Base-by-base conservation (phyloP, 108 stramenopile genomes). In the Skeletonema marinoi region DNA sequence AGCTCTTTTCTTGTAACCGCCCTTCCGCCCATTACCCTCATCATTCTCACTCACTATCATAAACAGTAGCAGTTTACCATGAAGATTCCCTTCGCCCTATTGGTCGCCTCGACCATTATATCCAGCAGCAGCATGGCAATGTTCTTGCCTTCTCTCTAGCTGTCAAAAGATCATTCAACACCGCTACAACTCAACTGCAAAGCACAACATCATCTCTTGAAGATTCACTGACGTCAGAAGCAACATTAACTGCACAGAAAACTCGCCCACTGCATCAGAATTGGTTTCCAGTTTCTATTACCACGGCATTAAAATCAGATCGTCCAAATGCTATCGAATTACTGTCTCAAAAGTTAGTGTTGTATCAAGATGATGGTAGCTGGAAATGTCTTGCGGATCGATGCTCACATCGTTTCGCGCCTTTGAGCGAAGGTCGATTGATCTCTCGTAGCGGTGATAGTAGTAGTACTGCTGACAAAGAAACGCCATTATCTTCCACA, bases 391-490 rank as follows among this genome's bases (percentile, higher is more conserved):
- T 77, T 16, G 71, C 71, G 2, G 76, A 77, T 62, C 70, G 42
- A 33, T 77, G 76, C 62, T 33, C 54, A 10, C 76, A 77, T 65
- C 70, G 76, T 19, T 77, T 77, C 31, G 76, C 71, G 0, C 76
- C 76, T 1, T 35, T 77, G 21, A 71, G 70, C 14, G 76, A 77
- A 35, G 76, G 76, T 63, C 51, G 76, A 64, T 33, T 77, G 25
- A 31, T 77, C 1, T 17, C 54, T 56, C 54, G 25, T 0, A 56
- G 7, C 8, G 17, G 50, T 4, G 50, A 4, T 19, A n/a, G 12
- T 19, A 6, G 50, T 51, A n/a, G 4, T 29, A 56, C 21, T 56
- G 54, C 1, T 17, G 8, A 56, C 54, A n/a, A 25, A 21, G 25
- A 25, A 2, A 46, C 44, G 14, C 2, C 44, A n/a, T n/a, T 16